Base-by-base conservation (phyloP, 371 early-diverging fungal species). In the Mortierella sp. region DNA sequence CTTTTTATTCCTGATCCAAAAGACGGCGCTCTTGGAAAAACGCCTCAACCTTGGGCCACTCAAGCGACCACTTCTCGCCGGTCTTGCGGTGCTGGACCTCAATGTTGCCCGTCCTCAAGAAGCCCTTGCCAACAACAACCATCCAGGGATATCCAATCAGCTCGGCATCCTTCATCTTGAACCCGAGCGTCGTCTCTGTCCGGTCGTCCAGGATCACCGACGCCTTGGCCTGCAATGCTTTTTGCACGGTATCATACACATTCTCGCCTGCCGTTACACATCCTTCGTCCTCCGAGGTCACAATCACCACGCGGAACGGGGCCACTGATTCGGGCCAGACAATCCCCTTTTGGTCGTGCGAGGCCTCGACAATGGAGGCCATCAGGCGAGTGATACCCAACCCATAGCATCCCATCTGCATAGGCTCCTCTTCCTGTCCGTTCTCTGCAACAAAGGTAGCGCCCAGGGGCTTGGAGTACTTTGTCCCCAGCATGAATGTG, bases 381-480 rank as follows among this genome's bases (percentile, higher is more conserved):
- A 97, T 80, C 28, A 96, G 74, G 9, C 98, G 91, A 9, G 95
- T 92, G 19, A 97, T 89, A 37, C 98, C 98, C 46, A 98, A 92
- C 24, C 97, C 98, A 76, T 93, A 98, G 87, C 98, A 98, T 14
- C 98, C 98, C 98, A 97, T 98, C 77, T 95, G 93, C 50, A 95
- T 93, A 34, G 93, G 92, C 4, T 85, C 77, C 1, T 69, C 69
- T 21, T 78, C 71, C 37, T 81, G 71, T 31, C 75, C 75, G 10
- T 77, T 78, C 3, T 76, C 79, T 0, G 90, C 87, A 44, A 76
- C 74, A 79, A 92, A 93, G 0, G 80, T 88, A 21, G 97, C 96
- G 24, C 90, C 89, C 55, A 98, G 82, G 1, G 91, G 89, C 19
- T 79, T 71, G 3, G 97, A 97, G 86, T 97, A 98, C 80, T 93